Evolutionary conservation across 2,329 filamentous ascomycete species (phyloP).

Genomic region (Zasmidium citrigriseum): DNA sequence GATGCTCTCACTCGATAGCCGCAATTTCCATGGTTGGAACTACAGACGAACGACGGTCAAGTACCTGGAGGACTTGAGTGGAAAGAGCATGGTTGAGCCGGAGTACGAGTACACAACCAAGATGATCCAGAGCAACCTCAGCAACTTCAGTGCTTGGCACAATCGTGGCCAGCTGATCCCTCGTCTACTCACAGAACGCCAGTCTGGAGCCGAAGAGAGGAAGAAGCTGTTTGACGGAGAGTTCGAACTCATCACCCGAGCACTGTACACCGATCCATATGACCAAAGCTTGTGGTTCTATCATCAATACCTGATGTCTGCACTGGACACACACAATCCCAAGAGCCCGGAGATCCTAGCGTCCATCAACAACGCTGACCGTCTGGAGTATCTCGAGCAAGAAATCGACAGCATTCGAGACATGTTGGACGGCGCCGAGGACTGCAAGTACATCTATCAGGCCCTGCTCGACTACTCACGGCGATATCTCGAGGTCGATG

Average conservation of each 20-base stretch:
- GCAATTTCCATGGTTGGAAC: slow-evolving; percentile 97
- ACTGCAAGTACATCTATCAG: slow-evolving; percentile 89
- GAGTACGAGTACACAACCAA: slow-evolving; percentile 90
- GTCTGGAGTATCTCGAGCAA: slow-evolving; percentile 63
- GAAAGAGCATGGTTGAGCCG: slow-evolving; percentile 62
- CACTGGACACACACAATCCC: slow-evolving; percentile 55
- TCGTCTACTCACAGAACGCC: slow-evolving; percentile 69
- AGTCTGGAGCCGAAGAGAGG: slow-evolving; percentile 63
- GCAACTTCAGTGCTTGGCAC: slow-evolving; percentile 98
- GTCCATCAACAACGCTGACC: slow-evolving; percentile 61
- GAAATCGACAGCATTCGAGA: slow-evolving; percentile 77
- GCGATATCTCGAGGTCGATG: slow-evolving; percentile 55
- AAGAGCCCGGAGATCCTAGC: slow-evolving; percentile 58
- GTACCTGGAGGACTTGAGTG: slow-evolving; percentile 65
- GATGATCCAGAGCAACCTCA: slow-evolving; percentile 82
- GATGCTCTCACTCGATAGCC: slow-evolving; percentile 81
- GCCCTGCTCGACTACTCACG: slow-evolving; percentile 75
- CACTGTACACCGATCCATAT: slow-evolving; percentile 84
- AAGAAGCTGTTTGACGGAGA: slow-evolving; percentile 74
- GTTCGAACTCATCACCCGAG: slow-evolving; percentile 72
- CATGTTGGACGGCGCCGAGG: slow-evolving; percentile 62
- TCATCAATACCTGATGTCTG: slow-evolving; percentile 81
- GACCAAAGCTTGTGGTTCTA: slow-evolving; percentile 98
- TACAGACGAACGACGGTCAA: slow-evolving; percentile 79
- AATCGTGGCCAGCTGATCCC: slow-evolving; percentile 82